Conservation (phyloP, 2,329 filamentous ascomycete genomes). For the Clarireedia hainanense region DNA sequence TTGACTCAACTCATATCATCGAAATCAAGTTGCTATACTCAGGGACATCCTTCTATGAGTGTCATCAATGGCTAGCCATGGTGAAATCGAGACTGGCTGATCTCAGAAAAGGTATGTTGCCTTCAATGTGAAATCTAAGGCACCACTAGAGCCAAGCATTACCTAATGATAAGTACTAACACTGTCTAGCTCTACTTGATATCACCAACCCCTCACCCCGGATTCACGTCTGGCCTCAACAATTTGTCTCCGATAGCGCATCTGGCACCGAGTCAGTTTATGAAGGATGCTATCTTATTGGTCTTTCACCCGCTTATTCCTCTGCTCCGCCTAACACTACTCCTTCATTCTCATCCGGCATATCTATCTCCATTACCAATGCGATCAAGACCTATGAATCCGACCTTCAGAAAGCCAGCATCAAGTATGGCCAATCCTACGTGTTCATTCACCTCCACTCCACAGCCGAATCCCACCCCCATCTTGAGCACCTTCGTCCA, state of each 20-base stretch:
- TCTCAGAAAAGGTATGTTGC: conserved; percentile 14
- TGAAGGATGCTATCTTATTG: conserved; percentile 15
- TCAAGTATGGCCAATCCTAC: too few species aligned
- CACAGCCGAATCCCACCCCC: neutral
- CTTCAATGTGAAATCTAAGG: neutral
- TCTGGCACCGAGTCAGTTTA: conserved; percentile 9
- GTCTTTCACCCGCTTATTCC: neutral
- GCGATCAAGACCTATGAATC: neutral
- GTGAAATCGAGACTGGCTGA: conserved; percentile 9
- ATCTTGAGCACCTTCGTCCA: neutral
- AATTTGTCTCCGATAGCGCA: conserved; percentile 8
- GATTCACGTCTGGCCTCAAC: conserved; percentile 13
- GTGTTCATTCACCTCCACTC: neutral
- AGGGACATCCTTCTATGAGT: conserved; percentile 12
- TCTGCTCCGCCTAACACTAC: neutral
- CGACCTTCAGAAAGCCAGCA: too few species aligned
- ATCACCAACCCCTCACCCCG: neutral
- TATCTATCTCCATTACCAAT: neutral
- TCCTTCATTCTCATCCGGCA: neutral
- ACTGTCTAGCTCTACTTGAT: neutral
- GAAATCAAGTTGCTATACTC: conserved; percentile 12
- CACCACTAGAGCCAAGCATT: neutral
- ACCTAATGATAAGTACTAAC: neutral
- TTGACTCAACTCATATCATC: neutral
- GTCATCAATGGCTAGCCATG: conserved; percentile 15